Conservation (phyloP, 1,284 basidiomycete genomes). For the Trichosporon coremiiforme region DNA sequence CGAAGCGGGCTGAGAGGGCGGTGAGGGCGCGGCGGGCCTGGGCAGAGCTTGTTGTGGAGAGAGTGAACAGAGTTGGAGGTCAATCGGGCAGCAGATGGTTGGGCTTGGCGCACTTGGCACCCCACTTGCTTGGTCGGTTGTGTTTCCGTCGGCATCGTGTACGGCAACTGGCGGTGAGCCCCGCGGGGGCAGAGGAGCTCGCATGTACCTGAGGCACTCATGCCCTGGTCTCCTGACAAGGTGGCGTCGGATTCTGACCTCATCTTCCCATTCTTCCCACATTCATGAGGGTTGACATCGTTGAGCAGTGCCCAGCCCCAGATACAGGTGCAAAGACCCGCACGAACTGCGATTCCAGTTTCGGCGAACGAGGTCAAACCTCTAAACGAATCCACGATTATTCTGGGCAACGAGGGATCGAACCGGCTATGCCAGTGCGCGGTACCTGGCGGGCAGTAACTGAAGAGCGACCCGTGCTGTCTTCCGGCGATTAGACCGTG, state of each 20-base stretch:
- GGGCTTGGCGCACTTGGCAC: conserved; percentile 14
- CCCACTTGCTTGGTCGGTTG: background rate
- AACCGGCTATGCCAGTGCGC: too few relatives aligned
- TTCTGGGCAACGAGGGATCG: background rate
- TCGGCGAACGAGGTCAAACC: background rate
- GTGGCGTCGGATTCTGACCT: background rate
- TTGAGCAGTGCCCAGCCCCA: background rate
- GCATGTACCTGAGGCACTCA: background rate
- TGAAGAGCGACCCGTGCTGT: too few relatives aligned
- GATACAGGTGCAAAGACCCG: background rate
- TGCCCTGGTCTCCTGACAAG: background rate
- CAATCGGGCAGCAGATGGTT: background rate
- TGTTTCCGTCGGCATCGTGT: background rate
- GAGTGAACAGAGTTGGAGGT: background rate
- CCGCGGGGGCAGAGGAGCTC: background rate
- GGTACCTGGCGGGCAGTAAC: background rate
- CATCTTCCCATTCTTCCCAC: background rate
- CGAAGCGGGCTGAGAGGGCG: background rate
- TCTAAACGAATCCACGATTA: background rate
- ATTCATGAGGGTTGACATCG: background rate
- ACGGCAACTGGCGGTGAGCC: conserved; percentile 7
- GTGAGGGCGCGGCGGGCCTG: background rate
- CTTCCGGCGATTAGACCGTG: background rate
- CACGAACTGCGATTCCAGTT: background rate
- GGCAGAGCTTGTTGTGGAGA: background rate